Evolutionary conservation across 2,329 filamentous ascomycete species (phyloP).

Genomic region (Aureobasidium namibiae): DNA sequence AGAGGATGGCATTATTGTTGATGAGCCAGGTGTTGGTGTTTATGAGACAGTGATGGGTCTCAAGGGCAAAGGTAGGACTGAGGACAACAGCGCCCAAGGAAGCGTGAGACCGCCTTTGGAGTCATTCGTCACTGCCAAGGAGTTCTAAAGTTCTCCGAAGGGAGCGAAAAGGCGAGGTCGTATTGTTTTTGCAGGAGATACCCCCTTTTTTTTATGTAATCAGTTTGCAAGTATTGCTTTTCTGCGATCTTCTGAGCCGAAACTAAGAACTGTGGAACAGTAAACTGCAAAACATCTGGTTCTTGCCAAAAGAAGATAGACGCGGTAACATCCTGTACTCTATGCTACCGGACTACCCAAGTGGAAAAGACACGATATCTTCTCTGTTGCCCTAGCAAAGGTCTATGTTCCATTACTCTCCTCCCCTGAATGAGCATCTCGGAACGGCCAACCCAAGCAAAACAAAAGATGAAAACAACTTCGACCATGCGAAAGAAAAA

Average conservation of each 20-base stretch:
- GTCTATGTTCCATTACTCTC: too few species aligned
- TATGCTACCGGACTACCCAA: too few species aligned
- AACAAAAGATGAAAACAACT: neutral
- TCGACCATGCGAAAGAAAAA: neutral
- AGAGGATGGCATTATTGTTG: neutral
- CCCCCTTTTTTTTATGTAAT: neutral
- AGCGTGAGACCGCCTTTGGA: slow-evolving; percentile 39
- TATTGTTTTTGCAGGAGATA: neutral
- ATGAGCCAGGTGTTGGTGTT: neutral
- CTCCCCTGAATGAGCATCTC: too few species aligned
- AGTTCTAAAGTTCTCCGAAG: slow-evolving; percentile 17
- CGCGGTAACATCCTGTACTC: too few species aligned
- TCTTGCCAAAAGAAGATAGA: too few species aligned
- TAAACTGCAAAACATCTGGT: too few species aligned
- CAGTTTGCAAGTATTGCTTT: neutral
- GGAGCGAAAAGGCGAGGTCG: neutral
- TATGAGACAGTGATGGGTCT: neutral
- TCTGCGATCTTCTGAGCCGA: too few species aligned
- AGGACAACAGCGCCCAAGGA: neutral
- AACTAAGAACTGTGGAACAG: too few species aligned
- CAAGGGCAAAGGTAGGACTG: slow-evolving; percentile 2
- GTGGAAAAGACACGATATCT: too few species aligned
- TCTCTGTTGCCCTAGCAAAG: too few species aligned
- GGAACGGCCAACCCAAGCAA: too few species aligned
- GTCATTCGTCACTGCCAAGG: slow-evolving; percentile 46